These are phyloP conservation scores for Fragilariopsis cylindrus DNA, from an alignment of 108 stramenopile genomes.

Conservation along the genomic window DNA sequence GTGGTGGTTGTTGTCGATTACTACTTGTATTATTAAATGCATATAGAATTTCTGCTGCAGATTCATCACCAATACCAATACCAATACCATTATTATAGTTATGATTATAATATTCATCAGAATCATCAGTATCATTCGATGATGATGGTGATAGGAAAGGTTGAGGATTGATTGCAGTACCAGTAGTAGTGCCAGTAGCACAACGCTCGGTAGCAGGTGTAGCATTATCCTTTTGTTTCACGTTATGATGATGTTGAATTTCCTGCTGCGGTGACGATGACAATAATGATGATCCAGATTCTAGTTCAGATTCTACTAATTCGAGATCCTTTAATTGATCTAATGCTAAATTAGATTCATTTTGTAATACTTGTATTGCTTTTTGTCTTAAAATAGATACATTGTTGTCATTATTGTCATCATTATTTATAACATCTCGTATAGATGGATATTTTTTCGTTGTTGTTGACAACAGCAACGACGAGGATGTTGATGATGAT, in stretches of 20 bases:
- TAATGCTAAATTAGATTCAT: conserved; percentile 15
- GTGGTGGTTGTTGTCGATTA: background rate
- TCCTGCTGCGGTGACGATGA: no score
- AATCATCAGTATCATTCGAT: background rate
- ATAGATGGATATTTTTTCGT: background rate
- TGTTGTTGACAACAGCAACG: background rate
- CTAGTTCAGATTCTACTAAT: no score
- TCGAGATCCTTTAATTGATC: conserved; percentile 3
- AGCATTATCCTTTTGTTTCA: background rate
- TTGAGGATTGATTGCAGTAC: background rate
- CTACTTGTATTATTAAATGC: background rate
- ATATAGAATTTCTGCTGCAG: conserved; percentile 10
- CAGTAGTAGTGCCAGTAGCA: background rate
- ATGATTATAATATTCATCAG: background rate
- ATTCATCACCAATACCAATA: background rate
- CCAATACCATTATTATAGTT: background rate
- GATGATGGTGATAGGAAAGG: background rate
- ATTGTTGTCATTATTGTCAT: background rate
- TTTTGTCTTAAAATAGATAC: background rate
- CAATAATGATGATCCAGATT: no score
- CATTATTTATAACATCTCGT: background rate
- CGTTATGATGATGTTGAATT: no score
- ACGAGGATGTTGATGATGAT: background rate
- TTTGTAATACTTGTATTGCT: background rate
- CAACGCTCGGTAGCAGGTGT: background rate